Evolutionary conservation across 495 filamentous ascomycete species (phyloP).

Genomic region (Venustampulla echinocandica): DNA sequence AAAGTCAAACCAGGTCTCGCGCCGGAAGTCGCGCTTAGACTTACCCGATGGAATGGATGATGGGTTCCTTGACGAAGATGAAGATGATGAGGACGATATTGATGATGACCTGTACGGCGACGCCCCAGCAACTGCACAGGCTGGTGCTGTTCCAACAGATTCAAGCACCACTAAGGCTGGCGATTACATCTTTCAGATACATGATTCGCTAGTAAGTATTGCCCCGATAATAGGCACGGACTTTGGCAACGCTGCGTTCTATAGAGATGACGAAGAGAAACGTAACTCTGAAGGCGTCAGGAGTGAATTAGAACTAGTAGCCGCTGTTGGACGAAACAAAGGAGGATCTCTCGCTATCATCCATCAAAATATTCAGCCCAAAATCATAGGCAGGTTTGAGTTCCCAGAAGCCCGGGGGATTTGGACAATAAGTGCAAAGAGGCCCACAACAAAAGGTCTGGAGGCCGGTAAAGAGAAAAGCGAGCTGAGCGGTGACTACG

Average conservation of each 20-base stretch:
- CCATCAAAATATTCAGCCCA: slow-evolving; percentile 64
- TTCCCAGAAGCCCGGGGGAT: slow-evolving; percentile 52
- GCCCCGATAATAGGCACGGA: slow-evolving; percentile 69
- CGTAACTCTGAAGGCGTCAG: slow-evolving; percentile 33
- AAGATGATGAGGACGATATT: slow-evolving; percentile 46
- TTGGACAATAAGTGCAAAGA: slow-evolving; percentile 55
- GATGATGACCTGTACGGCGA: slow-evolving; percentile 65
- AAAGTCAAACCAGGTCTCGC: slow-evolving; percentile 33
- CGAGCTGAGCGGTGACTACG: slow-evolving; percentile 42
- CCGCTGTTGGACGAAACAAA: slow-evolving; percentile 57
- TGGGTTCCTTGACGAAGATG: slow-evolving; percentile 42
- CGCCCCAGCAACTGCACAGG: slow-evolving; percentile 35
- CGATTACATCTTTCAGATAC: slow-evolving; percentile 62
- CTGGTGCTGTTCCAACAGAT: slow-evolving; percentile 19
- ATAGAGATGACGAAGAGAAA: slow-evolving; percentile 36
- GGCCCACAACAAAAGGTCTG: slow-evolving; percentile 45
- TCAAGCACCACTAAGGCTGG: slow-evolving; percentile 35
- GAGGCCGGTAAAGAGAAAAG: slow-evolving; percentile 39
- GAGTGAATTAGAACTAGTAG: slow-evolving; percentile 61
- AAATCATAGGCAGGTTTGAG: slow-evolving; percentile 49
- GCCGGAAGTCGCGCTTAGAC: slow-evolving; percentile 19
- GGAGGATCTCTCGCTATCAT: slow-evolving; percentile 66
- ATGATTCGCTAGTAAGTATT: slow-evolving; percentile 68
- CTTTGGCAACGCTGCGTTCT: slow-evolving; percentile 43
- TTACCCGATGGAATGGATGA: slow-evolving; percentile 37